Conservation (phyloP, 805 yeast species). For the Metschnikowia shivogae region DNA sequence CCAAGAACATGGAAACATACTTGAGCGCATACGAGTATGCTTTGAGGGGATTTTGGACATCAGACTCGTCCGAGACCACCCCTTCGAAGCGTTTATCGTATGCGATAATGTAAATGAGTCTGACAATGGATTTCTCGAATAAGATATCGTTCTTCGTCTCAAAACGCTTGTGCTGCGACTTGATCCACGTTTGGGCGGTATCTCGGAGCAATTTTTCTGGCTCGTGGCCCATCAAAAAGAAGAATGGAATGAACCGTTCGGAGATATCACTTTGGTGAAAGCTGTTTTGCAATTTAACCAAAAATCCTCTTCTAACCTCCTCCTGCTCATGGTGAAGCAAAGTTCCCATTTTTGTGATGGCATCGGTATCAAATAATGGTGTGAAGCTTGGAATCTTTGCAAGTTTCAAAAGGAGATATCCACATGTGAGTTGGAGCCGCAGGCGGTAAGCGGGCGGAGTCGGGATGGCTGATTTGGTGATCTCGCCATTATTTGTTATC, state of each 20-base stretch:
- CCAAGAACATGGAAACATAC: constrained; percentile 58
- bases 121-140: constrained; percentile 63
- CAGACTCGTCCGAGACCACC: constrained; percentile 25
- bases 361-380: constrained; percentile 46
- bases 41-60: background rate
- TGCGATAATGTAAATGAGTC: constrained; percentile 65
- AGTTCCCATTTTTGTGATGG: constrained; percentile 50
- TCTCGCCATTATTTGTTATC: constrained; percentile 75
- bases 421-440: constrained; percentile 64
- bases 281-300: constrained; percentile 46
- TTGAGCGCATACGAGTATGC: constrained; percentile 54
- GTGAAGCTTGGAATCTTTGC: constrained; percentile 54
- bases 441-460: constrained; percentile 64
- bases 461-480: constrained; percentile 48
- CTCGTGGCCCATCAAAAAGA: constrained; percentile 75
- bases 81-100: constrained; percentile 67
- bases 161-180: constrained; percentile 47
- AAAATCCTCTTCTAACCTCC: constrained; percentile 51
- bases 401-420: constrained; percentile 57
- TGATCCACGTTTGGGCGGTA: constrained; percentile 65
- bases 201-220: constrained; percentile 50
- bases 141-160: constrained; percentile 36
- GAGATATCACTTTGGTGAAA: constrained; percentile 53
- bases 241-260: constrained; percentile 59
- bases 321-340: constrained; percentile 65